phyloP scores from a whole-genome alignment of 2,329 filamentous ascomycete species.

The Corynespora cassiicola region DNA sequence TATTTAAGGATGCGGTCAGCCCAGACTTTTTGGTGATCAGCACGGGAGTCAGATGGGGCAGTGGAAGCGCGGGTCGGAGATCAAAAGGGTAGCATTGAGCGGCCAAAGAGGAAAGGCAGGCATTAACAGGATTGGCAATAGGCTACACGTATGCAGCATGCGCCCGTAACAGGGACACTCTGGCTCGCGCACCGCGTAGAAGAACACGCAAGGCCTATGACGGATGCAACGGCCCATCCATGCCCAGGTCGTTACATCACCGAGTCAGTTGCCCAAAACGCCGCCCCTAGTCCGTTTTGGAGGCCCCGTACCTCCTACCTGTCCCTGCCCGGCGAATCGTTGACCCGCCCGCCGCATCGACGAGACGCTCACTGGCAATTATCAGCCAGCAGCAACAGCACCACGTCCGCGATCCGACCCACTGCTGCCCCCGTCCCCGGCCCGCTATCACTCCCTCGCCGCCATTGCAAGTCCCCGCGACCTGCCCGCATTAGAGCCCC shows the following conservation, averaged over 20 bases:
- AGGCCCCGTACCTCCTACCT: too few species aligned
- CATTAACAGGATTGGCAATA: neutral
- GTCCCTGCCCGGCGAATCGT: slow-evolving; percentile 24
- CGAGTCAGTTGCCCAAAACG: too few species aligned
- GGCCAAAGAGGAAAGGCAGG: neutral
- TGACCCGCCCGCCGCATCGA: slow-evolving; percentile 15
- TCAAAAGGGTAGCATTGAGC: neutral
- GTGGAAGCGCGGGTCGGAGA: slow-evolving; percentile 9
- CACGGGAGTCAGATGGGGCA: slow-evolving; percentile 21
- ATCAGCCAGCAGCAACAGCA: slow-evolving; percentile 20
- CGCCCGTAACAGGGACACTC: too few species aligned
- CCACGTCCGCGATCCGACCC: slow-evolving; percentile 2
- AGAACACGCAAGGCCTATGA: too few species aligned
- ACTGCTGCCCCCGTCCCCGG: slow-evolving; percentile 3
- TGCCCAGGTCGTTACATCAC: too few species aligned
- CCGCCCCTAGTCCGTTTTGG: too few species aligned
- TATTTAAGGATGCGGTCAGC: slow-evolving; percentile 32
- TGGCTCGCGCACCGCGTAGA: too few species aligned
- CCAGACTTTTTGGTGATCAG: too few species aligned
- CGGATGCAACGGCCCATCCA: too few species aligned
- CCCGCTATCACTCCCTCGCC: slow-evolving; percentile 1
- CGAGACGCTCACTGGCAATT: slow-evolving; percentile 7
- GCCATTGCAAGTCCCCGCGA: slow-evolving; percentile 6
- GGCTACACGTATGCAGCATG: too few species aligned
- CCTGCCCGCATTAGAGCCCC: slow-evolving; percentile 16